A percentile compares a stretch with the other conserved stretches of the same genome.
Conservation (phyloP, 139 green algal genomes). For the Coccomyxa sp. region DNA sequence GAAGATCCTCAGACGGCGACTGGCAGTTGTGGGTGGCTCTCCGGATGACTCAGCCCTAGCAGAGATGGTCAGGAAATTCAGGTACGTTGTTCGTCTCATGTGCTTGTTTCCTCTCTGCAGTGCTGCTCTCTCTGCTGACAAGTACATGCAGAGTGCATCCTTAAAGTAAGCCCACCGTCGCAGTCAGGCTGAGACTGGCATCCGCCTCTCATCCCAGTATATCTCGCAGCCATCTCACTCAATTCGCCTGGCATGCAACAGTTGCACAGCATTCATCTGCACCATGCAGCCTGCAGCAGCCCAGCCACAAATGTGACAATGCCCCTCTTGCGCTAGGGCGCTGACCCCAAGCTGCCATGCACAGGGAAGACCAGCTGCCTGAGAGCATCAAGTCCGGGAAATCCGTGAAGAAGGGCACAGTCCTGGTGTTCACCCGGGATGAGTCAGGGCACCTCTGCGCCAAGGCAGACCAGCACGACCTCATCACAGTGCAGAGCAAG, state of each 20-base stretch:
- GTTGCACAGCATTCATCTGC: not conserved
- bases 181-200: no score
- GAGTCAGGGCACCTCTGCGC: slow-evolving; percentile 15
- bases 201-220: no score
- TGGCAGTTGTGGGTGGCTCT: slow-evolving; percentile 27
- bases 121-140: no score
- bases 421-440: slow-evolving; percentile 43
- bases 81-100: no score
- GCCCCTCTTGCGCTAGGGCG: not conserved
- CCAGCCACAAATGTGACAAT: no score
- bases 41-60: slow-evolving; percentile 37
- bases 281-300: no score
- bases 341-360: not conserved
- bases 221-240: no score
- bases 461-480: slow-evolving; percentile 10
- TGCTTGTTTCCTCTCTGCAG: no score
- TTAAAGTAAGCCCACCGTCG: no score
- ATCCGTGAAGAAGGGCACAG: slow-evolving; percentile 44
- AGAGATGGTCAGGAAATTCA: slow-evolving; percentile 48
- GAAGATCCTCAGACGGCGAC: slow-evolving; percentile 45
- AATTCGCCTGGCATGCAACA: no score
- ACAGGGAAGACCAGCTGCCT: slow-evolving; percentile 18
- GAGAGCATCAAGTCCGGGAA: slow-evolving; percentile 11
- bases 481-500: slow-evolving; percentile 28
- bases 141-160: no score